These are phyloP conservation scores for Sanghuangporus sanghuang DNA, from an alignment of 1,284 basidiomycete species.

Conservation along the genomic window DNA sequence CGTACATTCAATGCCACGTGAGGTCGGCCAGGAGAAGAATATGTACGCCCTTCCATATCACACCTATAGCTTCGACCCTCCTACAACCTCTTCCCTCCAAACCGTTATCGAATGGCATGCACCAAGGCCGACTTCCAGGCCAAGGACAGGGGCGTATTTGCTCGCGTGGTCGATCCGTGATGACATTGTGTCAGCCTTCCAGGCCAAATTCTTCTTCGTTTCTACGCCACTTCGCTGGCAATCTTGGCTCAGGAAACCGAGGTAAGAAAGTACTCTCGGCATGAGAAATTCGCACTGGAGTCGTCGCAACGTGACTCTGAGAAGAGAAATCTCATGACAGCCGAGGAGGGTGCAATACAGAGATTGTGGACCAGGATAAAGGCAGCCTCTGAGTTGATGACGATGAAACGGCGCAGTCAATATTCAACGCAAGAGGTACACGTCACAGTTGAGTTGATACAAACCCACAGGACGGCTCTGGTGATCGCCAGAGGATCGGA, in stretches of 20 bases:
- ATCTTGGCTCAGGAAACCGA: no score
- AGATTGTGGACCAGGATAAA: neutral
- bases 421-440: neutral
- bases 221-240: no score
- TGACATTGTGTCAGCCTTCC: no score
- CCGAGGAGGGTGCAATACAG: neutral
- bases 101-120: no score
- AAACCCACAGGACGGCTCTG: neutral
- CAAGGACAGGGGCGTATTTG: no score
- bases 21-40: neutral
- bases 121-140: no score
- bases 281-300: no score
- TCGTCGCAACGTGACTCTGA: neutral
- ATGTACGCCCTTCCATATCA: no score
- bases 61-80: no score
- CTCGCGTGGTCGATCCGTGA: no score
- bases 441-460: neutral
- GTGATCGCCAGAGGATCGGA: neutral
- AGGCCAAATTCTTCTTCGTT: no score
- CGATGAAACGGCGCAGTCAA: neutral
- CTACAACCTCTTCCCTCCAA: neutral
- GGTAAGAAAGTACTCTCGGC: no score
- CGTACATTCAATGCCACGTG: neutral
- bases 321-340: neutral
- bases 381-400: neutral